These are phyloP conservation scores for Dalbergia oliveri DNA, from an alignment of 306 rosid species.

Conservation along the genomic window DNA sequence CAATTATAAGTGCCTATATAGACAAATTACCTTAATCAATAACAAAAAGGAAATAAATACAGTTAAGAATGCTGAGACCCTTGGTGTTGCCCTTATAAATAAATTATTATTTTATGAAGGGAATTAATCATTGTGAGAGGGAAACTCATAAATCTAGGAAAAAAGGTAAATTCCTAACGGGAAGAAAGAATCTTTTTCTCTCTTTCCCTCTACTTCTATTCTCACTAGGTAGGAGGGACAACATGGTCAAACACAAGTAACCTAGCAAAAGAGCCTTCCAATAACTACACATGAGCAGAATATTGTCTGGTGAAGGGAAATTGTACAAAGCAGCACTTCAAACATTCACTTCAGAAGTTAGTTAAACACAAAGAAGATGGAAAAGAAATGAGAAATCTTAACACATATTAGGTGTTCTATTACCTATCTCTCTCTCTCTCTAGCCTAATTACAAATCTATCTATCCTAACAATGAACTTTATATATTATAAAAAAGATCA, in stretches of 20 bases:
- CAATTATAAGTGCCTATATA: slow-evolving; percentile 28
- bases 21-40: slow-evolving; percentile 33
- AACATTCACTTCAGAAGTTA: slow-evolving; percentile 13
- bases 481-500: slow-evolving; percentile 32
- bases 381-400: background rate
- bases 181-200: slow-evolving; percentile 8
- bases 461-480: slow-evolving; percentile 8
- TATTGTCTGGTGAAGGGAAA: background rate
- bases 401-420: slow-evolving; percentile 10
- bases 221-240: background rate
- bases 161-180: background rate
- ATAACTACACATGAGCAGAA: slow-evolving; percentile 1
- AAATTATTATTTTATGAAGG: slow-evolving; percentile 3
- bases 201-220: background rate
- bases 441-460: slow-evolving; percentile 4
- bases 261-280: slow-evolving; percentile 7
- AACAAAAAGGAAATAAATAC: slow-evolving; percentile 15
- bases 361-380: slow-evolving; percentile 4
- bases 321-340: slow-evolving; percentile 25
- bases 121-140: slow-evolving; percentile 34
- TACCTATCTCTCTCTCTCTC: background rate
- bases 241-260: slow-evolving; percentile 12
- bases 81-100: slow-evolving; percentile 10
- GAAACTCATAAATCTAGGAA: slow-evolving; percentile 30
- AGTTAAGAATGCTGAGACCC: slow-evolving; percentile 1